phyloP scores from a whole-genome alignment of 2,329 filamentous ascomycete species.

The Fusarium decemcellulare region DNA sequence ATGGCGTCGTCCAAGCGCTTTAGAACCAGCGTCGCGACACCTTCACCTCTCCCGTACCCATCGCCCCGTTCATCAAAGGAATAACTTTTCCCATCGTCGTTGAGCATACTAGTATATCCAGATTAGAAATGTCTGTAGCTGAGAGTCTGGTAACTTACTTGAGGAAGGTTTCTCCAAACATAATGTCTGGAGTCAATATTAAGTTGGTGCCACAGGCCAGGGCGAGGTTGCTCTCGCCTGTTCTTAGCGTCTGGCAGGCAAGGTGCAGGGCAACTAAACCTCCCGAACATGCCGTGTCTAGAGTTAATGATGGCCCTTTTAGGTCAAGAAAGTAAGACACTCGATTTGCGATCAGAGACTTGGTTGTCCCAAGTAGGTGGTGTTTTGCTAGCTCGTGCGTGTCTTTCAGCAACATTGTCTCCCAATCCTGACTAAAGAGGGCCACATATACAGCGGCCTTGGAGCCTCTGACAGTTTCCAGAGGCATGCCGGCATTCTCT shows the following conservation, averaged over 20 bases:
- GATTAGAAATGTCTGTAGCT: neutral
- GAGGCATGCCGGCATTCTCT: neutral
- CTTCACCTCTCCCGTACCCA: conserved; percentile 1
- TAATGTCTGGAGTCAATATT: neutral
- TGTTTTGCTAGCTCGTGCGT: neutral
- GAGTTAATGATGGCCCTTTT: neutral
- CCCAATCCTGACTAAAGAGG: neutral
- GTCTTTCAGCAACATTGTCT: neutral
- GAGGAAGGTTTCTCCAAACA: neutral
- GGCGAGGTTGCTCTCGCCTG: neutral
- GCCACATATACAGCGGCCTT: neutral
- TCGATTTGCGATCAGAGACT: neutral
- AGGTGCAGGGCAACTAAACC: neutral
- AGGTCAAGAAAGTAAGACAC: neutral
- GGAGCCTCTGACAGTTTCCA: neutral
- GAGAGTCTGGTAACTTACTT: neutral
- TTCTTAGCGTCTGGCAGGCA: neutral
- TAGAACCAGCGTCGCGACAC: neutral
- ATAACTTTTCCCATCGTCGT: neutral
- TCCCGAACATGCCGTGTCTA: neutral
- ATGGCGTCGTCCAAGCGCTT: neutral
- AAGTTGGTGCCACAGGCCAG: neutral
- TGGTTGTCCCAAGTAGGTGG: neutral
- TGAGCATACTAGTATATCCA: neutral
- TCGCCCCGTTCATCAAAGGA: neutral